Percentiles rank a stretch among this genome's conserved stretches.
phyloP scores from a whole-genome alignment of 192 early-diverging fungal species.

The Cetraspora pellucida region DNA sequence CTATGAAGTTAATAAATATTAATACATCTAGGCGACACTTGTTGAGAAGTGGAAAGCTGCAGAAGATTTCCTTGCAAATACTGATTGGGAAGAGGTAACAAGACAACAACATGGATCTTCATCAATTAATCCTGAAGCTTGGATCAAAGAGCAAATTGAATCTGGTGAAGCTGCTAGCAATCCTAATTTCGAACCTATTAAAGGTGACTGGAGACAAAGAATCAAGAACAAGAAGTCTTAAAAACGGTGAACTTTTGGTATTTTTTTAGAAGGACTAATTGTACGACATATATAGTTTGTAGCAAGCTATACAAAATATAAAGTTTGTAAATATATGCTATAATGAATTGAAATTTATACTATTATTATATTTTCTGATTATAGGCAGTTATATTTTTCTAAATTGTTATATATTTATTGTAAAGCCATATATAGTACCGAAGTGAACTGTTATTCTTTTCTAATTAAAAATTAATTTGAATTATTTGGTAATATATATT shows the following conservation, averaged over 20 bases:
- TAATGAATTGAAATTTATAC: too few species aligned
- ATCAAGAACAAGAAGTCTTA: conserved; percentile 14
- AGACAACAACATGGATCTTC: not conserved
- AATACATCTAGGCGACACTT: not conserved
- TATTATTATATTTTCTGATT: too few species aligned
- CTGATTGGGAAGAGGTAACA: conserved; percentile 7
- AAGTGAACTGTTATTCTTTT: too few species aligned
- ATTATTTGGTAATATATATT: too few species aligned
- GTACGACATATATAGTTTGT: too few species aligned
- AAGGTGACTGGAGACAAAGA: conserved; percentile 21
- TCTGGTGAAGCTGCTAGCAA: conserved; percentile 18
- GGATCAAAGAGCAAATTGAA: conserved; percentile 25
- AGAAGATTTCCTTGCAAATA: conserved; percentile 19
- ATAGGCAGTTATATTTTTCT: too few species aligned
- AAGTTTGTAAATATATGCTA: too few species aligned
- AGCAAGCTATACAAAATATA: too few species aligned
- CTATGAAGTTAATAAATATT: not conserved
- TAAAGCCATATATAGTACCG: too few species aligned
- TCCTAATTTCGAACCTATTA: conserved; percentile 24
- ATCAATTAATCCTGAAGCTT: conserved; percentile 2
- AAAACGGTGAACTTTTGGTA: not conserved
- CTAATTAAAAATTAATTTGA: too few species aligned
- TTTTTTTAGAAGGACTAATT: not conserved
- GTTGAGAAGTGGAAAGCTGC: conserved; percentile 24
- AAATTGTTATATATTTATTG: too few species aligned